phyloP scores from a whole-genome alignment of 2,329 filamentous ascomycete genomes.

The Hypocrella siamensis region DNA sequence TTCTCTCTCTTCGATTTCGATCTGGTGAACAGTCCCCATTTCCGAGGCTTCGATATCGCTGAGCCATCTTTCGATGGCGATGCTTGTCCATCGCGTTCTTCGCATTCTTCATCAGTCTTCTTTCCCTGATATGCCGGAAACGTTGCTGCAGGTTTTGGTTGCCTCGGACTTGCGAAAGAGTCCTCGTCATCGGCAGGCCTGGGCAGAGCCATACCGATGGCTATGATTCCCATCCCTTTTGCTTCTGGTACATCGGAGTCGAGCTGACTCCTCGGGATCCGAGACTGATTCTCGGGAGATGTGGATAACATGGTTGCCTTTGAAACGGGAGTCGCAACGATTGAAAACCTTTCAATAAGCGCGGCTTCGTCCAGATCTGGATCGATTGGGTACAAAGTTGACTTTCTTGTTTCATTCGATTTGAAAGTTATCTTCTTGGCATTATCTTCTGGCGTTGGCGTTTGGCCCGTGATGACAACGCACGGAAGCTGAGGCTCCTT shows the following conservation, averaged over 20 bases:
- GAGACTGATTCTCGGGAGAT: not conserved
- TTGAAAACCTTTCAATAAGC: not conserved
- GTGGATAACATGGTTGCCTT: not conserved
- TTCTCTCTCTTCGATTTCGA: constrained; percentile 19
- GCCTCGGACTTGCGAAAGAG: constrained; percentile 11
- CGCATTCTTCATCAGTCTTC: constrained; percentile 6
- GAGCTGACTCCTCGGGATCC: not conserved
- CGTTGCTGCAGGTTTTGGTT: constrained; percentile 10
- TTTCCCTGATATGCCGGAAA: constrained; percentile 9
- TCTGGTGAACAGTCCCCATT: constrained; percentile 42
- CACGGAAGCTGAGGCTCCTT: too few species aligned
- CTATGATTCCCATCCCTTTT: constrained; percentile 15
- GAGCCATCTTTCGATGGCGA: constrained; percentile 6
- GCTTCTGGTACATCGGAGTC: constrained; percentile 13
- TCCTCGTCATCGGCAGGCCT: constrained; percentile 39
- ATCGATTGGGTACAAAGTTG: too few species aligned
- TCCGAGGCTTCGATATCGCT: constrained; percentile 32
- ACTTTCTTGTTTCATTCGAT: too few species aligned
- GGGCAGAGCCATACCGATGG: constrained; percentile 61
- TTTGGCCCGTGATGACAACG: too few species aligned
- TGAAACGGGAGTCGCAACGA: too few species aligned
- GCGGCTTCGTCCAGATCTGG: too few species aligned
- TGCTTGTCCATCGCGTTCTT: not conserved
- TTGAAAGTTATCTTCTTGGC: too few species aligned
- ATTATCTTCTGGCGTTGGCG: too few species aligned